phyloP scores from a whole-genome alignment of 2,329 filamentous ascomycete species.

The Colletotrichum paranaense region DNA sequence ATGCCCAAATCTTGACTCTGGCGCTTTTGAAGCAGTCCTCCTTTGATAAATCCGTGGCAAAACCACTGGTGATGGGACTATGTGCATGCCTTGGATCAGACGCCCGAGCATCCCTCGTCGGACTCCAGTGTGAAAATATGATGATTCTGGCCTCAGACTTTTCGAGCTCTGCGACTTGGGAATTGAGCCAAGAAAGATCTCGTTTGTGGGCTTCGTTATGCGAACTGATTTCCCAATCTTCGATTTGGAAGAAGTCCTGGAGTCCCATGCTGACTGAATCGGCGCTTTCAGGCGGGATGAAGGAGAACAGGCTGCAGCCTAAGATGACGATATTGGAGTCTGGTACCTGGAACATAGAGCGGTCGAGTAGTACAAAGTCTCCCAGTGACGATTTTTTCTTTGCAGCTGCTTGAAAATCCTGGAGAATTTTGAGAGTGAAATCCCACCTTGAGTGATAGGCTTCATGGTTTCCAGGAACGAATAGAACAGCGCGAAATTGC shows the following conservation, averaged over 20 bases:
- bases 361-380: too few relatives aligned
- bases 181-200: slow-evolving; percentile 58
- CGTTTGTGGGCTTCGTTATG: slow-evolving; percentile 51
- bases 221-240: slow-evolving; percentile 49
- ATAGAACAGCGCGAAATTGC: slow-evolving; percentile 61
- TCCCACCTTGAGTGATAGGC: slow-evolving; percentile 47
- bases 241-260: slow-evolving; percentile 63
- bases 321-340: too few relatives aligned
- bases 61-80: slow-evolving; percentile 46
- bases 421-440: too few relatives aligned
- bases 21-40: slow-evolving; percentile 51
- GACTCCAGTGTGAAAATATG: slow-evolving; percentile 57
- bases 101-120: slow-evolving; percentile 46
- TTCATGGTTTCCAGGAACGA: slow-evolving; percentile 69
- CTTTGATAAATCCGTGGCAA: slow-evolving; percentile 52
- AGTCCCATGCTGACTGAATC: slow-evolving; percentile 54
- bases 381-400: too few relatives aligned
- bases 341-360: too few relatives aligned
- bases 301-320: too few relatives aligned
- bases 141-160: slow-evolving; percentile 43
- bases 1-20: slow-evolving; percentile 56
- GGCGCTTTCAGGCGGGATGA: slow-evolving; percentile 38
- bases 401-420: too few relatives aligned
- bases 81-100: slow-evolving; percentile 47
- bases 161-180: slow-evolving; percentile 43